Conservation (phyloP, 805 yeast genomes). For the Ascoidea rubescens region DNA sequence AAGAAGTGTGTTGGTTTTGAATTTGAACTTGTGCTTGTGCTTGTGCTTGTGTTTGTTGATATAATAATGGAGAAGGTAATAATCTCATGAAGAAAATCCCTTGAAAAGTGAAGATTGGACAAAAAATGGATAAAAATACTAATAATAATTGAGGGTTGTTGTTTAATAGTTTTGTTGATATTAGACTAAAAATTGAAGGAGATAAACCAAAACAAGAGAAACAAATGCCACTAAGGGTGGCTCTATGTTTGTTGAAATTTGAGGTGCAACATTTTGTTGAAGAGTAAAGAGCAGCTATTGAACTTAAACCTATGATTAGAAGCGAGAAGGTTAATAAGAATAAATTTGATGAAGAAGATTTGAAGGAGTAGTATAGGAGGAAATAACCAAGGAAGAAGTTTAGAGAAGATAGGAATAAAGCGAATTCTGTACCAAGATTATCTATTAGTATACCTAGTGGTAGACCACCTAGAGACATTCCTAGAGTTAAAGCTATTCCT, state of each 20-base stretch:
- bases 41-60: too few species aligned
- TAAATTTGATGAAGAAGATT: slow-evolving; percentile 24
- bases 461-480: slow-evolving; percentile 56
- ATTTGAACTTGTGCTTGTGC: too few species aligned
- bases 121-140: background rate
- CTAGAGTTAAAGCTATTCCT: slow-evolving; percentile 47
- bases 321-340: slow-evolving; percentile 32
- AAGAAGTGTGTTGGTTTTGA: background rate
- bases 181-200: background rate
- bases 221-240: background rate
- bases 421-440: slow-evolving; percentile 36
- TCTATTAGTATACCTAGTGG: slow-evolving; percentile 63
- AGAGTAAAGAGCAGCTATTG: slow-evolving; percentile 44
- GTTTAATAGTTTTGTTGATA: background rate
- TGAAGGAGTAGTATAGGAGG: slow-evolving; percentile 33
- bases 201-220: background rate
- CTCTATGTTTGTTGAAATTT: background rate
- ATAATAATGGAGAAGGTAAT: background rate
- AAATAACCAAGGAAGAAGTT: slow-evolving; percentile 42
- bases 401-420: slow-evolving; percentile 41
- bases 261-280: slow-evolving; percentile 29
- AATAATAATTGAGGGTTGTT: too few species aligned
- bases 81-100: background rate
- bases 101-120: background rate
- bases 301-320: slow-evolving; percentile 48